Conservation (phyloP, 2,329 filamentous ascomycete species). For the Pseudonectria foliicola region DNA sequence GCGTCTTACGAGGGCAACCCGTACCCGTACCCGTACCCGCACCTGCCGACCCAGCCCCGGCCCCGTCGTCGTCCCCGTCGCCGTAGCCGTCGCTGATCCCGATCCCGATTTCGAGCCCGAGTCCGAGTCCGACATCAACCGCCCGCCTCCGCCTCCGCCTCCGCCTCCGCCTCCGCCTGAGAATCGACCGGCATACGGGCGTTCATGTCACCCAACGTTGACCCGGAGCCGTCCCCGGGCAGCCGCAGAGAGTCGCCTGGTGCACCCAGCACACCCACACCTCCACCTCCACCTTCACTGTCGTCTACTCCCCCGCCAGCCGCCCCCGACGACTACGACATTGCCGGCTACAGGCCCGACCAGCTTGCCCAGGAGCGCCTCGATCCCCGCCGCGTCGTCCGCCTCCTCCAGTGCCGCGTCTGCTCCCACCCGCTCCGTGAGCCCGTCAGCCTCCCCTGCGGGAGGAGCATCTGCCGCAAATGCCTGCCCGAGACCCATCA, state of each 20-base stretch:
- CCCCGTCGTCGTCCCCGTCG: too few species aligned
- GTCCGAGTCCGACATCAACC: not conserved
- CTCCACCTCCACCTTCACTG: conserved; percentile 1
- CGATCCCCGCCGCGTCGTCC: conserved; percentile 38
- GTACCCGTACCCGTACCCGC: too few species aligned
- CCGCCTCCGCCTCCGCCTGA: too few species aligned
- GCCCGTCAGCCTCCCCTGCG: conserved; percentile 75
- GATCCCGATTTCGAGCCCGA: too few species aligned
- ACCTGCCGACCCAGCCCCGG: too few species aligned
- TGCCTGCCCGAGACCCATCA: conserved; percentile 64
- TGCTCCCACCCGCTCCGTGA: conserved; percentile 63
- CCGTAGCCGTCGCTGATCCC: too few species aligned
- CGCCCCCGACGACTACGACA: conserved; percentile 1
- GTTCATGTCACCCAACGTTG: conserved; percentile 13
- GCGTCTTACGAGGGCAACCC: too few species aligned
- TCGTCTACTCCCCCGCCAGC: conserved; percentile 5
- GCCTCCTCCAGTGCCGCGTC: conserved; percentile 67
- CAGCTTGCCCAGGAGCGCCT: conserved; percentile 5
- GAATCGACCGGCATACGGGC: conserved; percentile 2
- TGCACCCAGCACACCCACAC: too few species aligned
- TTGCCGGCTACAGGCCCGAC: conserved; percentile 5
- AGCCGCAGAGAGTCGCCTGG: conserved; percentile 8
- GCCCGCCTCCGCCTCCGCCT: too few species aligned
- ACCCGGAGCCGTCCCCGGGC: not conserved
- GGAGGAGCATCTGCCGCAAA: conserved; percentile 64